Conservation (phyloP, 106 monocot genomes). For the Dendrobium officinale region DNA sequence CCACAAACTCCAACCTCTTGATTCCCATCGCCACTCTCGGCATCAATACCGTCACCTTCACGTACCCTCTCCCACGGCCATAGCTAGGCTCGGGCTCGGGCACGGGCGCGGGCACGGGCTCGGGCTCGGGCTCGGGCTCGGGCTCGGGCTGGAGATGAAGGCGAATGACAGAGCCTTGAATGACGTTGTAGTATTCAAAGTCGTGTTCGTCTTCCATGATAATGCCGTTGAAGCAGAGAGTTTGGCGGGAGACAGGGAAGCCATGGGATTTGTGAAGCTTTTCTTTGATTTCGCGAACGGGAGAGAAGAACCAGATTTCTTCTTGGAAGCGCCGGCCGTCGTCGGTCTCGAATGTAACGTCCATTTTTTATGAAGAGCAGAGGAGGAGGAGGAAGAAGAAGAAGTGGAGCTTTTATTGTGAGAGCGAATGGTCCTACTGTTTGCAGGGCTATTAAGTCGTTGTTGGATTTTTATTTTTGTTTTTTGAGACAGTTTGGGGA, state of each 20-base stretch:
- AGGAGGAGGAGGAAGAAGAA: too few species aligned
- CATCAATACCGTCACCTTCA: constrained; percentile 28
- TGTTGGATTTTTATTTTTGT: too few species aligned
- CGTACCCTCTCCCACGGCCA: background rate
- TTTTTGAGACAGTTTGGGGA: too few species aligned
- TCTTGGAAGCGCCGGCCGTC: constrained; percentile 10
- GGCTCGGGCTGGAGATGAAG: background rate
- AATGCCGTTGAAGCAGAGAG: constrained; percentile 11
- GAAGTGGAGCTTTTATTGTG: too few species aligned
- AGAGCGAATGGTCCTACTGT: too few species aligned
- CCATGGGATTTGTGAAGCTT: constrained; percentile 5
- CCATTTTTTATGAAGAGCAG: background rate
- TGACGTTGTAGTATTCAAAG: constrained; percentile 12
- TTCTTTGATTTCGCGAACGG: constrained; percentile 17
- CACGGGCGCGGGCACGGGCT: background rate
- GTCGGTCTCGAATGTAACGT: constrained; percentile 11
- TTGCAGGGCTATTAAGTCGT: too few species aligned
- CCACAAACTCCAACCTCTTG: constrained; percentile 29
- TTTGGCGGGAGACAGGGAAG: constrained; percentile 20
- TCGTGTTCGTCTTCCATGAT: constrained; percentile 13
- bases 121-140: background rate
- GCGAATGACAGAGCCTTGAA: constrained; percentile 15
- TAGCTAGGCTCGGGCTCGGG: too few species aligned
- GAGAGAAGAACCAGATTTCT: constrained; percentile 21
- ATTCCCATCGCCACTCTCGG: constrained; percentile 13